Percentiles rank a stretch among this genome's conserved stretches.
Conservation (phyloP, 2,329 filamentous ascomycete genomes). For the Colletotrichum shisoi region DNA sequence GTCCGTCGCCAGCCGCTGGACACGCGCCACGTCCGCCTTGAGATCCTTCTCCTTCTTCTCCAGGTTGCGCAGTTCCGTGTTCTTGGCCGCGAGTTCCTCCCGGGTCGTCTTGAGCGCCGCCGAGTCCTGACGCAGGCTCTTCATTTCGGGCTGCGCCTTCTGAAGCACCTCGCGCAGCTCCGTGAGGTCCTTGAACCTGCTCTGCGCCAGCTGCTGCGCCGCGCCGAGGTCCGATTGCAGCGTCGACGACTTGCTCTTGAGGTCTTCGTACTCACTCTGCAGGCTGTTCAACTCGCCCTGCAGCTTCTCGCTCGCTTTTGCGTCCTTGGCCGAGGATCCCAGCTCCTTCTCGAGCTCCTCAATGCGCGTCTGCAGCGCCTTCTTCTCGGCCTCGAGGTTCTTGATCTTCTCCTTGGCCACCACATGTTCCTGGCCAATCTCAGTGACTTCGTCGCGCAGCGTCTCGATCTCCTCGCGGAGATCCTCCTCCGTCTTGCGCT, state of each 20-base stretch:
- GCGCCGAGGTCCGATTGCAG: constrained; percentile 86
- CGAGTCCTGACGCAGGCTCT: constrained; percentile 78
- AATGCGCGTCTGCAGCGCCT: constrained; percentile 69
- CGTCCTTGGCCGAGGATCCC: constrained; percentile 48
- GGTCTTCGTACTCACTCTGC: constrained; percentile 67
- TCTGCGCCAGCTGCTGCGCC: constrained; percentile 84
- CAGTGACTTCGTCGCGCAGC: constrained; percentile 78
- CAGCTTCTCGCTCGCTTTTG: constrained; percentile 62
- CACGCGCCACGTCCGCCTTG: constrained; percentile 73
- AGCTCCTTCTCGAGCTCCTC: constrained; percentile 76
- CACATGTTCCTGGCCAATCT: constrained; percentile 83
- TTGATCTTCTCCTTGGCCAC: constrained; percentile 81
- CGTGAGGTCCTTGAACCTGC: constrained; percentile 85
- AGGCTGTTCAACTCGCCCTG: constrained; percentile 66
- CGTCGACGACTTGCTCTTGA: constrained; percentile 73
- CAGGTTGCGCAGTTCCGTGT: constrained; percentile 72
- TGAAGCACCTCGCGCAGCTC: constrained; percentile 81
- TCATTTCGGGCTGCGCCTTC: constrained; percentile 86
- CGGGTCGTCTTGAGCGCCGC: constrained; percentile 75
- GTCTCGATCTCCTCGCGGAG: constrained; percentile 86
- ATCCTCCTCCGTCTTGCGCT: constrained; percentile 78
- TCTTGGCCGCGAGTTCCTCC: constrained; percentile 71
- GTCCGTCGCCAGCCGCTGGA: constrained; percentile 74
- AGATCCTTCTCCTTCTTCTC: constrained; percentile 86
- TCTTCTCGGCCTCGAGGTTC: constrained; percentile 73